phyloP scores from a whole-genome alignment of 352 stramenopile genomes.

The Phytophthora litchii region DNA sequence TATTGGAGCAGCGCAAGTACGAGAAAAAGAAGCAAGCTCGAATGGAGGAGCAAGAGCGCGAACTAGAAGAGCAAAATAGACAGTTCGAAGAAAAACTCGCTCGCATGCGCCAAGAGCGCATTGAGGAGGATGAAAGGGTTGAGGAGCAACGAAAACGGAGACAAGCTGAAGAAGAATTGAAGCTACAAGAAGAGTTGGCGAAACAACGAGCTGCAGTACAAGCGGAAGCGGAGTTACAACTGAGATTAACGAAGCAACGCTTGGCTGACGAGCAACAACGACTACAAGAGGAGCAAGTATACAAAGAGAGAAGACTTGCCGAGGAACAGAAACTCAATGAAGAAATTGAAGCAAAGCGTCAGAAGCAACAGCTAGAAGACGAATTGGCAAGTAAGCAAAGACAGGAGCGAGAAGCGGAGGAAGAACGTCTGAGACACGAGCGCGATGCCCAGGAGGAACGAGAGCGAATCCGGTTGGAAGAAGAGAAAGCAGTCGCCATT shows the following conservation, averaged over 20 bases:
- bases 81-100: constrained; percentile 56
- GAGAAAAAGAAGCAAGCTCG: constrained; percentile 45
- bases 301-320: constrained; percentile 20
- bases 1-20: constrained; percentile 58
- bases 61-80: constrained; percentile 39
- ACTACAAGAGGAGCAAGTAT: constrained; percentile 27
- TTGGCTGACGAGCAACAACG: constrained; percentile 30
- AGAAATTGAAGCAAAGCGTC: constrained; percentile 25
- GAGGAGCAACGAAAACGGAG: constrained; percentile 32
- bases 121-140: constrained; percentile 46
- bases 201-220: constrained; percentile 42
- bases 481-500: constrained; percentile 5
- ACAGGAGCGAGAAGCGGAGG: constrained; percentile 24
- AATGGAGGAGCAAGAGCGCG: constrained; percentile 45
- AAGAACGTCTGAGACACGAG: constrained; percentile 20
- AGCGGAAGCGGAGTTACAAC: constrained; percentile 36
- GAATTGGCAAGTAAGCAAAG: constrained; percentile 14
- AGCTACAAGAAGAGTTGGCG: constrained; percentile 39
- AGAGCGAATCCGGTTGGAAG: constrained; percentile 12
- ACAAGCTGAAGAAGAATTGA: constrained; percentile 39
- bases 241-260: constrained; percentile 28
- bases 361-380: constrained; percentile 27
- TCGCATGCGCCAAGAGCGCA: constrained; percentile 34
- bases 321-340: constrained; percentile 31
- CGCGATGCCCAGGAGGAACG: constrained; percentile 7